Conservation (phyloP, 2,329 filamentous ascomycete genomes). For the Phoma herbarum region DNA sequence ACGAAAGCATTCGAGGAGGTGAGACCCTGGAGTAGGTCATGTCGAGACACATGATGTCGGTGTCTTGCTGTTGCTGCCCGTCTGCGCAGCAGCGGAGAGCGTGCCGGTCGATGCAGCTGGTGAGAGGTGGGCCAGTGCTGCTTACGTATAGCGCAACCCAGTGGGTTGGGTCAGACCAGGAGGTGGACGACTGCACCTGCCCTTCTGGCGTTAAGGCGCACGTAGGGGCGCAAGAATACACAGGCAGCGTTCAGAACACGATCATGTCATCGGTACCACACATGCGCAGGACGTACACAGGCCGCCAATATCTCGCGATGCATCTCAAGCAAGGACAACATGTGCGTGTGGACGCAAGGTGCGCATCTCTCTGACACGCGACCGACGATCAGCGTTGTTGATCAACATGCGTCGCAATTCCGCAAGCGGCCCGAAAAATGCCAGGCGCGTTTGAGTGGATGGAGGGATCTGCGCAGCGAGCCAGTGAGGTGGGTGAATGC, state of each 20-base stretch:
- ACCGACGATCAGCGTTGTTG: slow-evolving; percentile 13
- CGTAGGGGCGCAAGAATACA: slow-evolving; percentile 8
- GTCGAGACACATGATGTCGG: slow-evolving; percentile 8
- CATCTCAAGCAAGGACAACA: slow-evolving; percentile 10
- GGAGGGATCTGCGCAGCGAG: slow-evolving; percentile 13
- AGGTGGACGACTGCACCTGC: slow-evolving; percentile 26
- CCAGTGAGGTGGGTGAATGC: slow-evolving; percentile 14
- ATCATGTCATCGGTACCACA: slow-evolving; percentile 9
- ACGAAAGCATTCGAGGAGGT: slow-evolving; percentile 14
- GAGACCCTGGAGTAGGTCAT: neutral
- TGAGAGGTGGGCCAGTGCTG: slow-evolving; percentile 19
- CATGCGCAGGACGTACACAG: neutral
- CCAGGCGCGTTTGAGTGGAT: slow-evolving; percentile 3
- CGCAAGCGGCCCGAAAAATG: slow-evolving; percentile 20
- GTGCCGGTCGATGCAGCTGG: slow-evolving; percentile 9
- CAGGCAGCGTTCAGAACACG: slow-evolving; percentile 4
- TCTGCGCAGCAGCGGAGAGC: slow-evolving; percentile 10
- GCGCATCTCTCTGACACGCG: slow-evolving; percentile 12
- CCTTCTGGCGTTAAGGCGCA: slow-evolving; percentile 21
- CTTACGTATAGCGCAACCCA: slow-evolving; percentile 25
- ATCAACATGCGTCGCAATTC: slow-evolving; percentile 17
- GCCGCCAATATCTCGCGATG: neutral
- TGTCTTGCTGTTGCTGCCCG: neutral
- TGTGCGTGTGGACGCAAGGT: slow-evolving; percentile 8
- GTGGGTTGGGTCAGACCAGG: no score